Evolutionary conservation across 2,329 filamentous ascomycete species (phyloP), one percentile per base, ranked within the genome.

Genomic region (Cladosporium sp.): DNA sequence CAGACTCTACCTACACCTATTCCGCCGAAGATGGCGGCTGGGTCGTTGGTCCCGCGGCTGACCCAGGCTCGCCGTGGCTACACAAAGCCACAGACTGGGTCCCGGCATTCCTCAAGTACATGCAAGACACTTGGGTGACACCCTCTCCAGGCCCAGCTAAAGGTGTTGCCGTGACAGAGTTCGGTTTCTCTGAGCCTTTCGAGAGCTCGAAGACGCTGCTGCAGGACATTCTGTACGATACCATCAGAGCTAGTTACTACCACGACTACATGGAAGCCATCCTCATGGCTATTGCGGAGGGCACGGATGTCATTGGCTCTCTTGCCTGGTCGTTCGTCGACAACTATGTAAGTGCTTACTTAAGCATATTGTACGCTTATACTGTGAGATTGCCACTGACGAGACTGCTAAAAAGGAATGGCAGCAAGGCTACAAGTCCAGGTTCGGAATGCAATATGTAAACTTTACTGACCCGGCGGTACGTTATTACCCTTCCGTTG

Each of bases 361-460:
- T 12, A 2, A n/a, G 12, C 18, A 2, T 10, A 46, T 46, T 7
- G 3, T n/a, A 1, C 12, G 1, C 7, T n/a, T 6, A 44, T 21
- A 8, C 5, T 1, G 40, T 23, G 3, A 46, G 40, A n/a, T 10
- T 8, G 1, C 0, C 5, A 3, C 40, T 46, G 18, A 46, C 8
- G n/a, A 46, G 11, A 5, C 1, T 12, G 40, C 3, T 23, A 8
- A 21, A 11, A 10, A 62, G 59, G 59, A 71, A 69, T 79, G 77
- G 77, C 63, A 63, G 14, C 65, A 69, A 35, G 76, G 75, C 8
- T 77, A 73, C 40, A 66, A 69, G 1, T 69, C 72, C 2, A 75
- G 74, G 65, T 79, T 79, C 67, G 78, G 78, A 0, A 73, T 79
- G 66, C 76, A 78, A 72, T 78, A 78, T 64, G 75, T 78, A 18